phyloP scores from a whole-genome alignment of 352 stramenopile genomes.

The Pythium guiyangense region DNA sequence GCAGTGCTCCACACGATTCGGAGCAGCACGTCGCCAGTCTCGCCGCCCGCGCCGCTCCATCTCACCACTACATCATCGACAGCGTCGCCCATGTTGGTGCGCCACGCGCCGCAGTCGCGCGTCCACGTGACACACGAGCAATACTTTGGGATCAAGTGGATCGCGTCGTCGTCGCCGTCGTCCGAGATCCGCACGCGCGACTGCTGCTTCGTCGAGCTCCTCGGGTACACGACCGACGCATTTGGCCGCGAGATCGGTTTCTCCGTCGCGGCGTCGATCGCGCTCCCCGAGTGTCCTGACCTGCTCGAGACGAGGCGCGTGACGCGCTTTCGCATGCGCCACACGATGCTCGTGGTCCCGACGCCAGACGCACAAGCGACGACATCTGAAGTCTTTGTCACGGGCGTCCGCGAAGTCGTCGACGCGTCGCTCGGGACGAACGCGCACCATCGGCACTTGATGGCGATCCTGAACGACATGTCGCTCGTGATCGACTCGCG shows the following conservation, averaged over 20 bases:
- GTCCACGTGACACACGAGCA: slow-evolving; percentile 20
- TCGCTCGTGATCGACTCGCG: slow-evolving; percentile 52
- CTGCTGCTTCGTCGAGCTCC: slow-evolving; percentile 45
- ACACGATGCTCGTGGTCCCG: slow-evolving; percentile 37
- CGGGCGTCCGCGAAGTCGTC: slow-evolving; percentile 27
- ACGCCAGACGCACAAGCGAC: slow-evolving; percentile 24
- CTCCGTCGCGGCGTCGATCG: slow-evolving; percentile 30
- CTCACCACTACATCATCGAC: too few relatives aligned
- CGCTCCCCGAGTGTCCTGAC: slow-evolving; percentile 40
- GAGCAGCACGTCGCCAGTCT: slow-evolving; percentile 2
- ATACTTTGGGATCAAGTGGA: slow-evolving; percentile 51
- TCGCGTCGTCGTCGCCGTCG: slow-evolving; percentile 25
- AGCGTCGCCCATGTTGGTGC: not conserved
- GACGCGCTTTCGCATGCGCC: slow-evolving; percentile 35
- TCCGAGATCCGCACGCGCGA: slow-evolving; percentile 26
- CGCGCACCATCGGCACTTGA: slow-evolving; percentile 36
- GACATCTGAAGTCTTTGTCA: slow-evolving; percentile 45
- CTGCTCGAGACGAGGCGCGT: slow-evolving; percentile 23
- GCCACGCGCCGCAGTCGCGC: slow-evolving; percentile 6
- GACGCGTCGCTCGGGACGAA: slow-evolving; percentile 29
- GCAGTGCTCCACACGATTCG: slow-evolving; percentile 29
- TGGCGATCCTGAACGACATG: slow-evolving; percentile 46
- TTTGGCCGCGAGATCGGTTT: slow-evolving; percentile 37
- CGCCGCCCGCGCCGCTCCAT: not conserved
- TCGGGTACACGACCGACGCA: slow-evolving; percentile 35